Percentiles rank a stretch among this genome's conserved stretches.
These are phyloP conservation scores for Colletotrichum cereale DNA, from an alignment of 2,329 filamentous ascomycete genomes.

Conservation along the genomic window DNA sequence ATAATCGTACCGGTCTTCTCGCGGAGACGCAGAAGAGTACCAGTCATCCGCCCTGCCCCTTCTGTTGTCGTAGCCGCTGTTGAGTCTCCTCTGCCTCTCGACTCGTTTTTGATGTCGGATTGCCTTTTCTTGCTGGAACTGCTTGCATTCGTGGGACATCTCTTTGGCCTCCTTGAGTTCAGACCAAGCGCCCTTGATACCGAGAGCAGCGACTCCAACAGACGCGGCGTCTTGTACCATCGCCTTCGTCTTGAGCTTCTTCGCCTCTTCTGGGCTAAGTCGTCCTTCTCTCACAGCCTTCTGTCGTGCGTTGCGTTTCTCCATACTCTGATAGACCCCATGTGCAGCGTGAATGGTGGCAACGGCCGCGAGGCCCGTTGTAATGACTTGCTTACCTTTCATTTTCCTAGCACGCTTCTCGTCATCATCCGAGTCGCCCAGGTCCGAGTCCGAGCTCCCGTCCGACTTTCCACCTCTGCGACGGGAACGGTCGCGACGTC, in stretches of 20 bases:
- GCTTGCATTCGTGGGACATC: constrained; percentile 59
- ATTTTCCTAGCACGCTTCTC: constrained; percentile 67
- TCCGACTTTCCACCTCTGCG: constrained; percentile 56
- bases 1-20: constrained; percentile 53
- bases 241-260: constrained; percentile 69
- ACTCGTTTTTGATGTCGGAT: constrained; percentile 63
- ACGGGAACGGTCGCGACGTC: constrained; percentile 52
- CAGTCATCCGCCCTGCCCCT: constrained; percentile 60
- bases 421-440: constrained; percentile 70
- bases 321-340: constrained; percentile 70
- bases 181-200: constrained; percentile 67
- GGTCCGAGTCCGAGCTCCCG: constrained; percentile 65
- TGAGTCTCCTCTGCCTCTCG: constrained; percentile 50
- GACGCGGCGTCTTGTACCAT: constrained; percentile 70
- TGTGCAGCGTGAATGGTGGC: constrained; percentile 72
- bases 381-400: constrained; percentile 73
- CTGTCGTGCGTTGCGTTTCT: constrained; percentile 65
- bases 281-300: constrained; percentile 67
- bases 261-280: constrained; percentile 64
- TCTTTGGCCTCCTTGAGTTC: constrained; percentile 69
- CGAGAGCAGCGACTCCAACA: constrained; percentile 68
- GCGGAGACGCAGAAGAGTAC: constrained; percentile 56
- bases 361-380: constrained; percentile 67
- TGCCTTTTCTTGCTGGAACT: constrained; percentile 63
- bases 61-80: constrained; percentile 48